phyloP scores from a whole-genome alignment of 1,284 basidiomycete species.

The Boletus semigastroideus region DNA sequence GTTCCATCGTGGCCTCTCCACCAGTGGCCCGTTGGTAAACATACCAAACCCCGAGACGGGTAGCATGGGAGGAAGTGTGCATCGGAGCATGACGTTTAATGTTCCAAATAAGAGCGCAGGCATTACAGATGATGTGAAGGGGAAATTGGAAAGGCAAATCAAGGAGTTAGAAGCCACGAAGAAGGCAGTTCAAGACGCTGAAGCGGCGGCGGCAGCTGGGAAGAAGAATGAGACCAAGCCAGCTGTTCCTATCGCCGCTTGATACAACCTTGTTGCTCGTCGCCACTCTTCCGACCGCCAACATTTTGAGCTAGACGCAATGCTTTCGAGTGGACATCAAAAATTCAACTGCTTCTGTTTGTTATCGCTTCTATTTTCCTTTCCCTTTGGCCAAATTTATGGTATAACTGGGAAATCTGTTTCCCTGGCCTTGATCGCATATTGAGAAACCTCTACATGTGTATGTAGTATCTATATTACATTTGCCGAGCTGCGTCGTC shows the following conservation, averaged over 20 bases:
- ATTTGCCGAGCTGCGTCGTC: constrained; percentile 9
- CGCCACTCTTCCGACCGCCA: not conserved
- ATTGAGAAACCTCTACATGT: constrained; percentile 17
- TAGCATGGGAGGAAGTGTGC: constrained; percentile 57
- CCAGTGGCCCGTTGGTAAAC: constrained; percentile 55
- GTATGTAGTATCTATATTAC: constrained; percentile 25
- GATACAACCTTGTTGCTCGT: not conserved
- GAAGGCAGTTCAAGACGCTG: constrained; percentile 56
- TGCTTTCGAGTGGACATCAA: constrained; percentile 19
- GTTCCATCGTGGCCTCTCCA: constrained; percentile 74
- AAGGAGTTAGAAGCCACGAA: constrained; percentile 60
- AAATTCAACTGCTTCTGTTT: constrained; percentile 11
- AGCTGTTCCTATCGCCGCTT: constrained; percentile 49
- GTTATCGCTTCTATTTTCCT: constrained; percentile 18
- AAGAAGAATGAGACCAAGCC: constrained; percentile 59
- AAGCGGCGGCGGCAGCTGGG: constrained; percentile 46
- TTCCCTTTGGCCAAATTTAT: constrained; percentile 4
- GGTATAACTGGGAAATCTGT: constrained; percentile 10
- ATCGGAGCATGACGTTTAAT: constrained; percentile 71
- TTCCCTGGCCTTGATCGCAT: constrained; percentile 5
- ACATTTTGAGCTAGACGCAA: constrained; percentile 14
- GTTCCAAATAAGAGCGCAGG: constrained; percentile 30
- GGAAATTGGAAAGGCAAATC: constrained; percentile 56
- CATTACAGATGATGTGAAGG: constrained; percentile 39
- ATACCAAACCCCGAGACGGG: constrained; percentile 63